Evolutionary conservation across 208 protist genomes (phyloP), one percentile per base, ranked within the genome.

Genomic region (Leishmania martiniquensis): DNA sequence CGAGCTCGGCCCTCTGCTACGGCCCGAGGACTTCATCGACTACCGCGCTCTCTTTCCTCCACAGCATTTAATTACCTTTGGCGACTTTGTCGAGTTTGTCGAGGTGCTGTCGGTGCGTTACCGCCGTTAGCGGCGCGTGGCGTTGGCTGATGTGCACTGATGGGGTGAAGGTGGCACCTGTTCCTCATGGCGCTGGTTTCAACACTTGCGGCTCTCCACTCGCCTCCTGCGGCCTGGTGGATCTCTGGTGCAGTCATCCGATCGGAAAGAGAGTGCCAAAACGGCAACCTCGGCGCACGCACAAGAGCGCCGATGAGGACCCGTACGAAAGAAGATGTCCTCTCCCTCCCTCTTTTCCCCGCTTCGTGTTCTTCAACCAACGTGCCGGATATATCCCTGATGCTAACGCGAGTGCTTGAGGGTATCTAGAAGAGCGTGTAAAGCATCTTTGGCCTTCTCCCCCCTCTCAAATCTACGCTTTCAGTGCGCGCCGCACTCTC

Each of bases 31-130:
- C 75, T 71, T 81, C 67, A 76, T 87, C 32, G 73, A 82, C 45
- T 79, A 84, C 63, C 47, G 83, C 39, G 37, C 78, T 45, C 76
- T 87, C 60, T 87, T 81, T 29, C 83, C 78, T 1, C 72, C 51
- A 13, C 44, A 75, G 25, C 77, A 78, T 34, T 78, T 67, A 49
- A 15, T 87, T 29, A 75, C 63, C 45, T 82, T 84, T 32, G 52
- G 57, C 1, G 78, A 87, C 44, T 84, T 87, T 22, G 59, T 75
- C 20, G 60, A 86, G 45, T 86, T 86, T 51, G 75, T 86, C 20
- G 83, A 87, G 34, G 79, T 84, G 25, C 55, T 83, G 47, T 87
- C 83, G 7, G 72, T 87, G 62, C 78, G 78, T 12, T 69, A 82
- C 44, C 67, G 59, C 57, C 70, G 34, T 22, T 82, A 42, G 22